Evolutionary conservation across 2,329 filamentous ascomycete genomes (phyloP).

Genomic region (Penicillium sp.): DNA sequence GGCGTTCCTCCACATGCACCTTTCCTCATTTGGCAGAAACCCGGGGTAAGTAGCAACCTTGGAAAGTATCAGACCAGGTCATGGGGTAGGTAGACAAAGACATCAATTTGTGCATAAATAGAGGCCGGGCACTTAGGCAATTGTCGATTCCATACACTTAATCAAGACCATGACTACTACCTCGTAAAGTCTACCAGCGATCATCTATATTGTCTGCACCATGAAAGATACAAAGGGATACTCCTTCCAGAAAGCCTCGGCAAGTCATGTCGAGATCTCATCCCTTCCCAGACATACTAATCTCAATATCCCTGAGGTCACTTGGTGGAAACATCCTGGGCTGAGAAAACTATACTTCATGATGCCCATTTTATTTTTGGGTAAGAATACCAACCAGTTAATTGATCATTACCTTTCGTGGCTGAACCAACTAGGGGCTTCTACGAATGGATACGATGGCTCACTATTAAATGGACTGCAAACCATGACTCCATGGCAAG

Average conservation of each 20-base stretch:
- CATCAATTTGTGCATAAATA: neutral
- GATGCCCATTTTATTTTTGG: slow-evolving; percentile 19
- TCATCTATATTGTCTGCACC: neutral
- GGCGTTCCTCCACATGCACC: slow-evolving; percentile 2
- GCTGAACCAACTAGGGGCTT: slow-evolving; percentile 1
- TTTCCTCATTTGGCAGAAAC: slow-evolving; percentile 9
- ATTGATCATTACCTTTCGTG: neutral
- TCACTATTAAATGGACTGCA: slow-evolving; percentile 23
- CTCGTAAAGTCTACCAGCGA: neutral
- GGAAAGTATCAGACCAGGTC: neutral
- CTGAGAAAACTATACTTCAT: slow-evolving; percentile 19
- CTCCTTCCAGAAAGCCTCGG: neutral
- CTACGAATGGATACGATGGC: slow-evolving; percentile 25
- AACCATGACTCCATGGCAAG: slow-evolving; percentile 22
- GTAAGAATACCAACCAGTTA: neutral
- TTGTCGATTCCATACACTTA: neutral
- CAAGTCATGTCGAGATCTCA: slow-evolving; percentile 9
- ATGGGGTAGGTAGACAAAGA: neutral
- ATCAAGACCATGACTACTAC: neutral
- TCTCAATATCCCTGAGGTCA: slow-evolving; percentile 12
- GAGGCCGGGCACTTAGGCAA: neutral
- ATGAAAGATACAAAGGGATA: neutral
- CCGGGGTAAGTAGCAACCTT: slow-evolving; percentile 7
- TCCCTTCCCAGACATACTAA: neutral
- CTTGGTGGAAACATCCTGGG: slow-evolving; percentile 20